These are phyloP conservation scores for Pseudogymnoascus sp. DNA, from an alignment of 2,329 filamentous ascomycete species.

Conservation along the genomic window DNA sequence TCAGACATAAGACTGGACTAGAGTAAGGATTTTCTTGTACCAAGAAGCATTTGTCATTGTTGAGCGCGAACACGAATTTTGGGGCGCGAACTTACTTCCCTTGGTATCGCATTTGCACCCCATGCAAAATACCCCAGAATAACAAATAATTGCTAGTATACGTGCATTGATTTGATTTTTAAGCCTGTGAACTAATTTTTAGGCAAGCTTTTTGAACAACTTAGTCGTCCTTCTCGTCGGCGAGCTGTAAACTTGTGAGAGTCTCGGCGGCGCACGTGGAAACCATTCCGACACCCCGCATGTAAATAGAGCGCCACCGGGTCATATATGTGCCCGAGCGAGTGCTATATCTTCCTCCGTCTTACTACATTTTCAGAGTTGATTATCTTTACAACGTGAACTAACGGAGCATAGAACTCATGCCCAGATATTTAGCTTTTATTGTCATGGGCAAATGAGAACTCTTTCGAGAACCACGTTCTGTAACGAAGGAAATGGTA, in stretches of 20 bases:
- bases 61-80: not conserved
- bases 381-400: not conserved
- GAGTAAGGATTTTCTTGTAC: not conserved
- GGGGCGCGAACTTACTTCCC: not conserved
- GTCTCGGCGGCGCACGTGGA: not conserved
- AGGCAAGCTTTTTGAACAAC: not conserved
- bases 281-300: not conserved
- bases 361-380: not conserved
- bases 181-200: not conserved
- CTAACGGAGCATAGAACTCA: not conserved
- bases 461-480: not conserved
- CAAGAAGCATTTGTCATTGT: not conserved
- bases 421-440: not conserved
- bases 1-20: not conserved
- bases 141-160: not conserved
- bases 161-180: not conserved
- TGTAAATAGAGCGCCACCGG: not conserved
- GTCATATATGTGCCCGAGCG: not conserved
- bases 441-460: not conserved
- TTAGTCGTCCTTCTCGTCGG: not conserved
- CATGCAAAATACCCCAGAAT: not conserved
- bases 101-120: not conserved
- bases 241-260: not conserved
- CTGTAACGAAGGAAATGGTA: not conserved
- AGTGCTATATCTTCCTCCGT: not conserved